phyloP scores from a whole-genome alignment of 805 yeast species.

The Candida palmyrensis region DNA sequence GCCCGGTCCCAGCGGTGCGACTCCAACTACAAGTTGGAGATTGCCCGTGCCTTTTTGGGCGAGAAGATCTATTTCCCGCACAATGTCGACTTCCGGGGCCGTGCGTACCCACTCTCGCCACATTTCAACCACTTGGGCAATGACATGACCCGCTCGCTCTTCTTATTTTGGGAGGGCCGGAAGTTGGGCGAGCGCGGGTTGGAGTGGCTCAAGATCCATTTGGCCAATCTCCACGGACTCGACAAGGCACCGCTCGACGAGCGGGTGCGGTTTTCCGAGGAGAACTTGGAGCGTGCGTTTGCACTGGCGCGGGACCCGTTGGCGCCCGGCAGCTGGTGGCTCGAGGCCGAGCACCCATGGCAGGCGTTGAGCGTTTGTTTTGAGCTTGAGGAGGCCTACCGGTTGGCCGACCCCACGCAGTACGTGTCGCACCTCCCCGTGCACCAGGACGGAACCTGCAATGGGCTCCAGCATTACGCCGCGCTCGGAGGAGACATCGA shows the following conservation, averaged over 20 bases:
- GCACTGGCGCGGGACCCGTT: constrained; percentile 63
- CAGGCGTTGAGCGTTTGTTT: constrained; percentile 68
- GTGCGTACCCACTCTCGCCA: constrained; percentile 79
- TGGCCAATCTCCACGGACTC: constrained; percentile 68
- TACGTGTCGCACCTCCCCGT: constrained; percentile 70
- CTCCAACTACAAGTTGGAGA: constrained; percentile 86
- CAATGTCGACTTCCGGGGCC: constrained; percentile 75
- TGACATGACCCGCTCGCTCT: constrained; percentile 68
- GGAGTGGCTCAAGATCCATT: constrained; percentile 70
- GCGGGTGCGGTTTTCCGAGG: constrained; percentile 55
- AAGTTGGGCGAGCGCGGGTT: constrained; percentile 60
- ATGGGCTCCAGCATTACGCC: constrained; percentile 82
- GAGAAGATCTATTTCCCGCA: constrained; percentile 76
- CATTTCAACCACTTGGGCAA: constrained; percentile 78
- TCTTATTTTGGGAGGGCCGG: constrained; percentile 75
- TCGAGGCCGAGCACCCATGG: constrained; percentile 76
- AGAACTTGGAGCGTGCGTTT: constrained; percentile 48
- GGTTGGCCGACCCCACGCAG: constrained; percentile 58
- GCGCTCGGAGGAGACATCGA: constrained; percentile 82
- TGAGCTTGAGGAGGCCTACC: constrained; percentile 59
- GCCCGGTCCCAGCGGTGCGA: constrained; percentile 89
- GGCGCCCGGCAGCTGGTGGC: constrained; percentile 58
- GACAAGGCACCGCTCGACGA: constrained; percentile 68
- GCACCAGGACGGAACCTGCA: constrained; percentile 85
- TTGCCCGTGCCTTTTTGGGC: constrained; percentile 86